Conservation (phyloP, 176 grass and related monocot genomes). For the Thalia dealbata region DNA sequence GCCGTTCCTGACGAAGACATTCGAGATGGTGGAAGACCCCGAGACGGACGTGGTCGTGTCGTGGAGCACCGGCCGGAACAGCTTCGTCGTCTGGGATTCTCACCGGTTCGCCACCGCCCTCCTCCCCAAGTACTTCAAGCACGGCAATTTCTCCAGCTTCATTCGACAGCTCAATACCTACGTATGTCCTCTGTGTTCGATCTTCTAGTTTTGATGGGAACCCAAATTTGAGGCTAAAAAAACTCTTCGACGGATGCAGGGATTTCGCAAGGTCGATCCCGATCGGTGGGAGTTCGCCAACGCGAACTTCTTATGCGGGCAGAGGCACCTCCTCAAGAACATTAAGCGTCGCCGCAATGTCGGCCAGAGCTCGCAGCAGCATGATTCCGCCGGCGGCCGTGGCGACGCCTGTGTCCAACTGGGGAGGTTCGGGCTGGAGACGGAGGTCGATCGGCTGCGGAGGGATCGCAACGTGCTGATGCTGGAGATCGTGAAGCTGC, state of each 20-base stretch:
- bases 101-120: slow-evolving; percentile 31
- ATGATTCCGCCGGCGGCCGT: background rate
- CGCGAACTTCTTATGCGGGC: slow-evolving; percentile 4
- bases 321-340: slow-evolving; percentile 12
- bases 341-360: slow-evolving; percentile 11
- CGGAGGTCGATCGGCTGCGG: slow-evolving; percentile 4
- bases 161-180: slow-evolving; percentile 24
- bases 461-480: slow-evolving; percentile 16
- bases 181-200: background rate
- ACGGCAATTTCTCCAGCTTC: slow-evolving; percentile 27
- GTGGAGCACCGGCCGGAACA: slow-evolving; percentile 11
- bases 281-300: slow-evolving; percentile 13
- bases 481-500: slow-evolving; percentile 21
- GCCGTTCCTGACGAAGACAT: slow-evolving; percentile 16
- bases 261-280: slow-evolving; percentile 14
- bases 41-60: slow-evolving; percentile 11
- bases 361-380: slow-evolving; percentile 4
- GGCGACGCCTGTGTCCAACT: background rate
- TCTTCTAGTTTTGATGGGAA: background rate
- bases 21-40: slow-evolving; percentile 12
- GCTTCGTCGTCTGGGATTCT: slow-evolving; percentile 59
- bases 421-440: slow-evolving; percentile 7
- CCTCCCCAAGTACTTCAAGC: slow-evolving; percentile 32
- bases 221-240: background rate
- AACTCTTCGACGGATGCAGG: slow-evolving; percentile 6